phyloP scores from a whole-genome alignment of 2,329 filamentous ascomycete species.

The Cladosporium sphaerospermum region DNA sequence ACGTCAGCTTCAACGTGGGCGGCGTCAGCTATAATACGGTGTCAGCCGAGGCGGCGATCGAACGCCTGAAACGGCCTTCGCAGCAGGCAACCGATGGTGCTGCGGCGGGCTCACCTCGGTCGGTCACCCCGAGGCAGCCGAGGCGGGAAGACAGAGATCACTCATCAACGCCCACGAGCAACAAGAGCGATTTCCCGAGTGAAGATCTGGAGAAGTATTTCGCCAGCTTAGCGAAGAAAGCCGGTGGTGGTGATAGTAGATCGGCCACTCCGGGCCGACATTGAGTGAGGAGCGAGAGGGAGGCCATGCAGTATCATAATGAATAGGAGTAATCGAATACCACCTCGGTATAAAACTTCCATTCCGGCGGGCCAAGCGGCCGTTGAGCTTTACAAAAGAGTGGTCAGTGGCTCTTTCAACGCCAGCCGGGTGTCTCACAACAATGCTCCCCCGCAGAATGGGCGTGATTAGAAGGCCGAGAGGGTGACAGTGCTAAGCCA shows the following conservation, averaged over 20 bases:
- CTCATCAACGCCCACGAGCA: conserved; percentile 44
- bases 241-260: conserved; percentile 23
- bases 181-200: conserved; percentile 47
- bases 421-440: no score
- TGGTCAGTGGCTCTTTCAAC: no score
- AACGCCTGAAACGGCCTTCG: conserved; percentile 23
- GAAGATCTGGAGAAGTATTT: conserved; percentile 57
- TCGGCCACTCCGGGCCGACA: conserved; percentile 5
- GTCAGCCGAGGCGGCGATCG: conserved; percentile 28
- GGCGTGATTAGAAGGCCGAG: no score
- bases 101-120: background rate
- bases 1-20: conserved; percentile 76
- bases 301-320: no score
- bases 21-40: conserved; percentile 63
- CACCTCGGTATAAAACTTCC: no score
- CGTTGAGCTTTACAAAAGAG: no score
- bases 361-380: no score
- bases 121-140: conserved; percentile 18
- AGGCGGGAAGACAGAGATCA: conserved; percentile 16
- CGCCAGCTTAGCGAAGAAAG: conserved; percentile 51
- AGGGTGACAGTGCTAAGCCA: no score
- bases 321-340: no score
- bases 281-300: background rate
- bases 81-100: background rate
- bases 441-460: no score